Evolutionary conservation across 2,329 filamentous ascomycete species (phyloP).

Genomic region (Botrytis pseudocinerea): DNA sequence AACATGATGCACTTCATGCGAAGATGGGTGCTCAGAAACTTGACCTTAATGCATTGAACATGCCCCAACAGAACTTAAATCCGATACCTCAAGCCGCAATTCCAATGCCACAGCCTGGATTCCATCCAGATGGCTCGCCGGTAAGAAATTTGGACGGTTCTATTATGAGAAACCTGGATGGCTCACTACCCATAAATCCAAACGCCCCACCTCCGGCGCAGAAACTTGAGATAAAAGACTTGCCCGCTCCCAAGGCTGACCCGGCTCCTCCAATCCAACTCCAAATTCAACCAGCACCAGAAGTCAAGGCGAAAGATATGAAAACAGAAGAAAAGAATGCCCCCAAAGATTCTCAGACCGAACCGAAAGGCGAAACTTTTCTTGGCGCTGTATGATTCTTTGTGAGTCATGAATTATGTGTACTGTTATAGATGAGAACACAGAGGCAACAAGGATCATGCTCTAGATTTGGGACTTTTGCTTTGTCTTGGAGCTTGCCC

Average conservation of each 20-base stretch:
- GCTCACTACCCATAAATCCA: conserved; percentile 10
- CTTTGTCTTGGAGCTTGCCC: background rate
- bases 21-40: conserved; percentile 17
- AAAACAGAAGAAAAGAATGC: background rate
- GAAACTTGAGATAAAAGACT: conserved; percentile 6
- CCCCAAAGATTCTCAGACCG: background rate
- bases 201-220: background rate
- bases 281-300: background rate
- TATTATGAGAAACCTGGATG: conserved; percentile 7
- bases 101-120: conserved; percentile 5
- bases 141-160: conserved; percentile 10
- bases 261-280: background rate
- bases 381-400: background rate
- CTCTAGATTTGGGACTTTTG: background rate
- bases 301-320: background rate
- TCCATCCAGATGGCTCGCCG: conserved; percentile 3
- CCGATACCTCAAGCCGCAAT: background rate
- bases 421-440: background rate
- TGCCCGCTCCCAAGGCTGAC: background rate
- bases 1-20: conserved; percentile 25
- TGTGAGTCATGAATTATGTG: background rate
- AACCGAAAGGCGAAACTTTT: background rate
- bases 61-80: conserved; percentile 8
- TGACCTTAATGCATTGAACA: background rate
- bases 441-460: background rate